Percentiles rank a stretch among this genome's conserved stretches.
Evolutionary conservation across 1,284 basidiomycete species (phyloP).

Genomic region (Cystobasidium pallidum): DNA sequence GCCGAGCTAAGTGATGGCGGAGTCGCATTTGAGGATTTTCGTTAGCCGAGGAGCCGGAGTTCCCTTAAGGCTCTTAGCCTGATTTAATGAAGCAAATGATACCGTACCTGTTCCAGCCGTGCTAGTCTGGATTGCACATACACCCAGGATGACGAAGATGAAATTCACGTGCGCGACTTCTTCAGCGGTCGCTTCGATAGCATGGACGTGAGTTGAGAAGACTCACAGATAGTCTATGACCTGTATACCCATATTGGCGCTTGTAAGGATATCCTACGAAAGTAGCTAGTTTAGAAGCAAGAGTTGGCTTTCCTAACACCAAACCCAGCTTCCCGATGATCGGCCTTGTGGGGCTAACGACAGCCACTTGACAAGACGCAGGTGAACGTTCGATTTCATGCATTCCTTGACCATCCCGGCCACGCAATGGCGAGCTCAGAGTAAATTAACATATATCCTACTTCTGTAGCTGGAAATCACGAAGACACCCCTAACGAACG

Average conservation of each 20-base stretch:
- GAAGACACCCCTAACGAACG: no score
- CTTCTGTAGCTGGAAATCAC: no score
- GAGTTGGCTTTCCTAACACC: no score
- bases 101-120: constrained; percentile 34
- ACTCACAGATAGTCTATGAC: constrained; percentile 39
- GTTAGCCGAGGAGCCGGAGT: no score
- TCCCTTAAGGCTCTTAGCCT: no score
- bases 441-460: no score
- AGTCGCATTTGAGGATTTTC: no score
- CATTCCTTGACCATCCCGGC: no score
- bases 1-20: constrained; percentile 9
- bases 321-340: no score
- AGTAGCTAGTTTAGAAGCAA: background rate
- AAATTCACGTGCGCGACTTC: constrained; percentile 2
- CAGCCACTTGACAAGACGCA: background rate
- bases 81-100: no score
- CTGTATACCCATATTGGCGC: constrained; percentile 17
- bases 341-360: background rate
- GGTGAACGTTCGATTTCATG: background rate
- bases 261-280: background rate
- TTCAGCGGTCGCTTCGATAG: background rate
- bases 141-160: constrained; percentile 12
- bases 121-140: constrained; percentile 13
- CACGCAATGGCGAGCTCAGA: no score
- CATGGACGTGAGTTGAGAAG: background rate